Evolutionary conservation across 306 rosid species (phyloP), one percentile per base, ranked within the genome.

Genomic region (Fagus crenata): DNA sequence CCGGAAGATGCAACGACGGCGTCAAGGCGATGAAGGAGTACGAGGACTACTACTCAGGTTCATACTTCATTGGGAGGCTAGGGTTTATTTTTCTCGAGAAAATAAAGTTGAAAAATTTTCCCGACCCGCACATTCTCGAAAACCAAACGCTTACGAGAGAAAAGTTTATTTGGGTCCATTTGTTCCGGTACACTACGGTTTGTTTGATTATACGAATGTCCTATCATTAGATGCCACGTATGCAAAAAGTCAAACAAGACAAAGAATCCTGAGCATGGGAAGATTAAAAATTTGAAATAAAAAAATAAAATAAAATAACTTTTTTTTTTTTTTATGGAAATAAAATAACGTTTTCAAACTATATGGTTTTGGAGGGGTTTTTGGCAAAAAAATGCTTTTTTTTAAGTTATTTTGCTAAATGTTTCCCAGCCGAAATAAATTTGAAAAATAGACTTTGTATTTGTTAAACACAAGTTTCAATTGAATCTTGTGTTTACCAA

Each of bases 111-210:
- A 51, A 51, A 17, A 67, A 49, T 6, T 64, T 70, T 74, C 73
- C 72, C 77, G 28, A 73, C 75, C 7, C 0, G 53, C 80, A 77
- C 78, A 77, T 81, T 81, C 88, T 71, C 82, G 69, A 81, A 78
- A 81, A 65, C 82, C 80, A 73, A 74, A 77, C 82, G 79, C 83
- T n/a, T 49, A 49, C 73, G 33, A 39, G 77, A 84, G 78, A 84
- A 76, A 76, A 18, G 73, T 51, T 7, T 14, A 36, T 3, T 32
- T 54, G 7, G n/a, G 2, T 5, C 46, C 67, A 32, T 49, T 13
- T 0, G 75, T 67, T 56, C 35, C 0, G 4, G 22, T 72, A 3
- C 77, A 61, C 78, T 1, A 2, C 9, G 49, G 72, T 71, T 40
- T 18, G 35, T 4, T n/a, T 60, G 31, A 15, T 49, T 78, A 53